These are phyloP conservation scores for Leptographium lundbergii DNA, from an alignment of 2,329 filamentous ascomycete genomes.

Conservation along the genomic window DNA sequence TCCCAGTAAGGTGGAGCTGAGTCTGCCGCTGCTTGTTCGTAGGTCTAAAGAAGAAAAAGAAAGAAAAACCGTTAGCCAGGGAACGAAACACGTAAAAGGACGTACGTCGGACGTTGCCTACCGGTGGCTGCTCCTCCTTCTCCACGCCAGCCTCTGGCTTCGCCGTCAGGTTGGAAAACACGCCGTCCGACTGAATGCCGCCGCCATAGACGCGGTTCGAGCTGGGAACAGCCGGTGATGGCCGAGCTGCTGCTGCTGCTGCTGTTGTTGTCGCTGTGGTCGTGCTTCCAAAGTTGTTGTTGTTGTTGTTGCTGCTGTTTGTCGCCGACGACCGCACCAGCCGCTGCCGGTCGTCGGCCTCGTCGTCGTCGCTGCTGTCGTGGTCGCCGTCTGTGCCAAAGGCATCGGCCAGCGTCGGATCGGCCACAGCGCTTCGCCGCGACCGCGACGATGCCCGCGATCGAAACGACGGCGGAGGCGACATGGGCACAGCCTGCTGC, in stretches of 20 bases:
- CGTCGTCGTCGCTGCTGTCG: conserved; percentile 79
- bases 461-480: conserved; percentile 73
- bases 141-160: conserved; percentile 73
- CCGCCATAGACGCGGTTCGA: conserved; percentile 51
- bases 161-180: conserved; percentile 89
- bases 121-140: conserved; percentile 83
- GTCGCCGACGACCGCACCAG: conserved; percentile 46
- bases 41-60: conserved; percentile 47
- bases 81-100: background rate
- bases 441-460: conserved; percentile 60
- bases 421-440: conserved; percentile 31
- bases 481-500: conserved; percentile 35
- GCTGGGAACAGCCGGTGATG: conserved; percentile 7
- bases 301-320: background rate
- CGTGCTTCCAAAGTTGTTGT: background rate
- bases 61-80: background rate
- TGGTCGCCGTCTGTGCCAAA: conserved; percentile 77
- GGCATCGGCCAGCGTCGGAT: conserved; percentile 79
- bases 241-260: conserved; percentile 19
- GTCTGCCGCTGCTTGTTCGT: conserved; percentile 95
- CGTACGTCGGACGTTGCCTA: conserved; percentile 31
- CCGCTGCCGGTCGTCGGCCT: conserved; percentile 71
- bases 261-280: background rate
- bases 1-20: conserved; percentile 98
- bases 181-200: conserved; percentile 76